Base-by-base conservation (phyloP, 345 rosid species). In the Citropsis articulata region DNA sequence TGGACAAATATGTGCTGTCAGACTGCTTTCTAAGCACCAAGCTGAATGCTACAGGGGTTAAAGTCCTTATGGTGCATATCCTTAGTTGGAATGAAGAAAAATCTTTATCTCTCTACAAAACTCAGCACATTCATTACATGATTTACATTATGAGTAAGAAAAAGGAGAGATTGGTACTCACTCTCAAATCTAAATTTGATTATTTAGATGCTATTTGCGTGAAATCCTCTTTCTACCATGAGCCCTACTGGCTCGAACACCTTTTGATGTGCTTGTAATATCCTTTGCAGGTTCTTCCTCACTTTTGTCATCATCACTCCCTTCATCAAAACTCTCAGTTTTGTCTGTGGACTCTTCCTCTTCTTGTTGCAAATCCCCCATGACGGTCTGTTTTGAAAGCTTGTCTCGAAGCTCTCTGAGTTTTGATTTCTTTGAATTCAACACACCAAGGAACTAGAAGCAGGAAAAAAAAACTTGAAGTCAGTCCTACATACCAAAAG, bases 361-460 rank as follows among this genome's bases (percentile, higher is more conserved):
- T 81, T 87, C 89, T 30, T 78, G 76, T 30, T 79, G 76, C 55
- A 63, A 71, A 77, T 85, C 81, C 79, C 85, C 31, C 6, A 3
- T 81, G 40, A 83, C 61, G 71, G 82, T 87, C 75, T 75, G 81
- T 80, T 88, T 86, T 27, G 86, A 81, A 21, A 89, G 85, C 85
- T 88, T 88, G 65, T 90, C 93, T 66, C 92, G 91, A 72, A 91
- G 90, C 72, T 88, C 94, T 81, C 98, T 88, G 40, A 95, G 92
- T 83, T 95, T 95, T 73, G 83, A 83, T 81, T 95, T 95, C 90
- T 93, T 95, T 48, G 97, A 78, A 79, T 95, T 95, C 78, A 95
- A 80, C 22, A 92, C 90, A 40, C 80, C 83, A 77, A 91, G 79
- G 76, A 95, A 95, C 98, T 95, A 73, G 57, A 78, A 69, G 65